Percentiles rank a stretch among this genome's conserved stretches.
Conservation (phyloP, 768 basidiomycete genomes). For the Suillus subluteus region DNA sequence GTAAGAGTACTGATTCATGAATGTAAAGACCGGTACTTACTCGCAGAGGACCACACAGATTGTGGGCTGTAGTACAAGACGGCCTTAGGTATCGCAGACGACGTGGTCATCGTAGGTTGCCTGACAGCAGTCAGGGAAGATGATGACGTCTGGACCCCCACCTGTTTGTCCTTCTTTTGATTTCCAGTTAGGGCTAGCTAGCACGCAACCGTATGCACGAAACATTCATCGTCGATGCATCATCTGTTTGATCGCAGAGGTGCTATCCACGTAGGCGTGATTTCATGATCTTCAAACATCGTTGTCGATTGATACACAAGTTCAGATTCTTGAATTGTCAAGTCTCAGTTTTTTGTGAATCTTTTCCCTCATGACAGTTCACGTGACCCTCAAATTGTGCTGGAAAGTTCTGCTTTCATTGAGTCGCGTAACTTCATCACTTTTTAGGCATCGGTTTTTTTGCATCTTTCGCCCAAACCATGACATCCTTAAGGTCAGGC, state of each 20-base stretch:
- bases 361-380: constrained; percentile 4
- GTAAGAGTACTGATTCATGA: constrained; percentile 6
- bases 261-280: not conserved
- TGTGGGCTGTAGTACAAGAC: constrained; percentile 69
- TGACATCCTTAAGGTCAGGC: constrained; percentile 34
- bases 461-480: constrained; percentile 15
- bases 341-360: not conserved
- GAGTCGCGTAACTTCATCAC: constrained; percentile 6
- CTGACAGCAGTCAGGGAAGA: not conserved
- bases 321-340: not conserved
- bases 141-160: constrained; percentile 6
- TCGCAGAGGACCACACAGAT: constrained; percentile 68
- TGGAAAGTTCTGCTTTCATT: constrained; percentile 29
- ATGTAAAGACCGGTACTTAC: constrained; percentile 39
- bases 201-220: not conserved
- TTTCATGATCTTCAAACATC: not conserved
- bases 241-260: not conserved
- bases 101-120: constrained; percentile 19
- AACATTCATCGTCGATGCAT: not conserved
- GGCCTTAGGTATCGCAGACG: constrained; percentile 63
- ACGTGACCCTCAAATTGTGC: constrained; percentile 27
- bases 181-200: constrained; percentile 6
- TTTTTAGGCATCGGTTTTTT: not conserved
- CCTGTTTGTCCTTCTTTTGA: constrained; percentile 13
- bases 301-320: not conserved